Evolutionary conservation across 2,329 filamentous ascomycete species (phyloP).

Genomic region (Neofusicoccum parvum): DNA sequence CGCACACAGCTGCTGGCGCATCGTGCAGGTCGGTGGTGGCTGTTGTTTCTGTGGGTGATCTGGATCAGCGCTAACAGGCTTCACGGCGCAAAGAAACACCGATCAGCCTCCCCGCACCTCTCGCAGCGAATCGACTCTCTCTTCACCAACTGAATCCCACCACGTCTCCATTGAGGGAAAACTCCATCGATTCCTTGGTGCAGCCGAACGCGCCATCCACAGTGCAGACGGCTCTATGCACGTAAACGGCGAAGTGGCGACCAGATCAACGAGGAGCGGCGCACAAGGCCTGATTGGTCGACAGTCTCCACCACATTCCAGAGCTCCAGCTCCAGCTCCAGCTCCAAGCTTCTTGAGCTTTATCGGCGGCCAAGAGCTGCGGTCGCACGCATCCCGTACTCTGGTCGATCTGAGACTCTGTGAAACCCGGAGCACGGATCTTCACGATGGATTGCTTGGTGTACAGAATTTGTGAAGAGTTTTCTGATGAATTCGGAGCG

Average conservation of each 20-base stretch:
- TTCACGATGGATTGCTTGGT: background rate
- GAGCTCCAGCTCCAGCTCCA: slow-evolving; percentile 5
- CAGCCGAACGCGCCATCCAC: no score
- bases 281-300: background rate
- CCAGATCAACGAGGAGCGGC: background rate
- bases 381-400: no score
- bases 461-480: background rate
- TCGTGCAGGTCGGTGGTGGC: background rate
- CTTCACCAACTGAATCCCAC: background rate
- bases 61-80: background rate
- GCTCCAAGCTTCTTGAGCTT: background rate
- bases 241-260: background rate
- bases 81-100: background rate
- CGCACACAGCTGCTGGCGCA: background rate
- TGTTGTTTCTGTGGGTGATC: background rate
- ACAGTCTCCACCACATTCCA: background rate
- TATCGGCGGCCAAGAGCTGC: background rate
- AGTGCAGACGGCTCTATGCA: no score
- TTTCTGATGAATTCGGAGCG: background rate
- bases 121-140: background rate
- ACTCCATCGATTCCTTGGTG: background rate
- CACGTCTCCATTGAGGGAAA: background rate
- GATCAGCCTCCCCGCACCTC: background rate
- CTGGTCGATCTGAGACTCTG: background rate
- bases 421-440: background rate